Conservation (phyloP, 148 eudicot species). For the Rhododendron vialii region DNA sequence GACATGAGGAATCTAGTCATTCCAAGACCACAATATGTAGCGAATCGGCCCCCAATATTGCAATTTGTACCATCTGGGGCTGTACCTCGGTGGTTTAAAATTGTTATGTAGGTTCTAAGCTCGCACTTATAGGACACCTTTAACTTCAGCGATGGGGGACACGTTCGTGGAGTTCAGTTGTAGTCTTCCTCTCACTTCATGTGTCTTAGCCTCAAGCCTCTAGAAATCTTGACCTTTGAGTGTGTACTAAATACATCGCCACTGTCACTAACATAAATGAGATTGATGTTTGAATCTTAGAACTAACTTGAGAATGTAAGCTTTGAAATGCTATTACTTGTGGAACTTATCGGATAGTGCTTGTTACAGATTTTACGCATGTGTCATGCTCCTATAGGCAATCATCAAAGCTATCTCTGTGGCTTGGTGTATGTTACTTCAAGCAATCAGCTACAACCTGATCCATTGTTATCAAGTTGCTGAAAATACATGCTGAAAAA, state of each 20-base stretch:
- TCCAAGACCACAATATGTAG: not conserved
- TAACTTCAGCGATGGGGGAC: not conserved
- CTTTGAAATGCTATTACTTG: not conserved
- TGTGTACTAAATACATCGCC: not conserved
- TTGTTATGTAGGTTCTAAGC: not conserved
- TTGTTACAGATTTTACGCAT: not conserved
- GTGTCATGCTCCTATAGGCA: not conserved
- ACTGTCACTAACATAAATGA: not conserved
- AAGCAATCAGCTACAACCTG: not conserved
- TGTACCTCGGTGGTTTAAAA: not conserved
- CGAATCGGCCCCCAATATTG: not conserved
- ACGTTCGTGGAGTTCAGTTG: not conserved
- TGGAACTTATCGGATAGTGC: not conserved
- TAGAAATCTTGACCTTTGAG: not conserved
- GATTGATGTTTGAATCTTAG: not conserved
- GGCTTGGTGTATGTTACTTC: not conserved
- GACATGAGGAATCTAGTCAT: not conserved
- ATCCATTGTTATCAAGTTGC: not conserved
- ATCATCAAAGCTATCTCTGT: not conserved
- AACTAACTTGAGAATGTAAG: not conserved
- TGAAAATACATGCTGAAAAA: not conserved
- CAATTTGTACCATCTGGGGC: not conserved
- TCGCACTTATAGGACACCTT: not conserved
- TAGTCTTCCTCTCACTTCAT: not conserved
- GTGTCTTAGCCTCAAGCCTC: not conserved